Evolutionary conservation across 2,329 filamentous ascomycete genomes (phyloP).

Genomic region (Alternaria arbusti): DNA sequence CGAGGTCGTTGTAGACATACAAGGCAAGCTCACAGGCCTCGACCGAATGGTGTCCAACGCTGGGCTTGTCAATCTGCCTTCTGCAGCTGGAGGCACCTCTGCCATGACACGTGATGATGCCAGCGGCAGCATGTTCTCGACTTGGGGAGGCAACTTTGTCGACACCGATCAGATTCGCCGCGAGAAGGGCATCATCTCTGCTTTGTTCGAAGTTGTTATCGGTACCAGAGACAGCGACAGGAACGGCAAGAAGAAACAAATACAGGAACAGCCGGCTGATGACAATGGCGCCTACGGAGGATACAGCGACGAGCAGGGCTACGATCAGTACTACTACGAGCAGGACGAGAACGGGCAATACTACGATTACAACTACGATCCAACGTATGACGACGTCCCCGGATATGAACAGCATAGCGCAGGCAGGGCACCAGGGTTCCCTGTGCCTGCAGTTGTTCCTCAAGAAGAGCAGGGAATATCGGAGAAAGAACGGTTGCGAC

Average conservation of each 20-base stretch:
- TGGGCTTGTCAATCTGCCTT: conserved; percentile 57
- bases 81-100: conserved; percentile 51
- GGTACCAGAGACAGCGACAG: conserved; percentile 79
- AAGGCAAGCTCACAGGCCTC: conserved; percentile 81
- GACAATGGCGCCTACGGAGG: conserved; percentile 32
- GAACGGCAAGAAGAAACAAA: conserved; percentile 55
- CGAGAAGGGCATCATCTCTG: conserved; percentile 89
- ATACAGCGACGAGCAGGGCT: conserved; percentile 23
- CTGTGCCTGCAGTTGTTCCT: conserved; percentile 60
- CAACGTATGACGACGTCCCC: conserved; percentile 37
- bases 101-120: conserved; percentile 43
- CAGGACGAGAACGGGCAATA: conserved; percentile 43
- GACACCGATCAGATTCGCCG: conserved; percentile 86
- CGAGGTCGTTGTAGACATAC: conserved; percentile 90
- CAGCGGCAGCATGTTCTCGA: conserved; percentile 56
- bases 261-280: conserved; percentile 15
- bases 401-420: conserved; percentile 35
- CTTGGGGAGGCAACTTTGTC: conserved; percentile 73
- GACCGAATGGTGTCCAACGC: conserved; percentile 67
- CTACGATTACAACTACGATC: conserved; percentile 43
- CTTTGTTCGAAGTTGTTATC: conserved; percentile 84
- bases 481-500: conserved; percentile 81
- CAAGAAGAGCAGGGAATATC: conserved; percentile 68
- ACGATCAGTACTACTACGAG: conserved; percentile 37
- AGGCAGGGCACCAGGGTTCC: conserved; percentile 54